Base-by-base conservation (phyloP, 1,284 basidiomycete species). In the Phlebopus sp. region DNA sequence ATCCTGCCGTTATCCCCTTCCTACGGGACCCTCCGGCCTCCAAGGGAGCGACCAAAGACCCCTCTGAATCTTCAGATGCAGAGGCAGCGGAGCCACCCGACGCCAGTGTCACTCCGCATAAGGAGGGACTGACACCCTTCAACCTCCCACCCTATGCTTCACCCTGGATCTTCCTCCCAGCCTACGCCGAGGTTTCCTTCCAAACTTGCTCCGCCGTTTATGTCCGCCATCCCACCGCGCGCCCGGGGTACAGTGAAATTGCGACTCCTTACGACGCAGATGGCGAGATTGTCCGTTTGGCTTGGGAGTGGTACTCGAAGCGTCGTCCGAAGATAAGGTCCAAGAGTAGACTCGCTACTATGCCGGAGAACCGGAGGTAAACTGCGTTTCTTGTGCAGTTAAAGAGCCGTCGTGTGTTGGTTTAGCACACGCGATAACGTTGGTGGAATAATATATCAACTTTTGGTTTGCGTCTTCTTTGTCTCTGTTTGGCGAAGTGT, bases 251-350 rank as follows among this genome's bases (percentile, higher is more conserved):
- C 70, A 92, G 88, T 23, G 94, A 97, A 69, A 89, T 97, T 41
- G 91, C 94, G 9, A 91, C 90, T 11, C 94, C 95, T 1, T 97
- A 88, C 69, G 90, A 93, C 57, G 93, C 94, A 0, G 92, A 95
- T 60, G 94, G 94, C 11, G 88, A 92, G 56, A 76, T 96, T 15
- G 82, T 96, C 58, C 84, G 88, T 47, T 76, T 82, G 51, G 79
- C 89, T 9, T 97, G 94, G 94, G 94, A 95, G 69, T 96, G 91
- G 90, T 96, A 93, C 62, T 79, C 81, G 49, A 75, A 81, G 62
- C 73, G 79, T 41, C 75, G 90, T 37, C 84, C 90, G 14, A 74
- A 89, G 51, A 81, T 90, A 60, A 72, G 88, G 59, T 82, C 82
- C 59, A 80, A 81, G 70, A 73, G 72, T 42, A 82, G 85, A 68